Base-by-base conservation (phyloP, 202 grass and related monocot genomes). In the Elaeis oleifera region DNA sequence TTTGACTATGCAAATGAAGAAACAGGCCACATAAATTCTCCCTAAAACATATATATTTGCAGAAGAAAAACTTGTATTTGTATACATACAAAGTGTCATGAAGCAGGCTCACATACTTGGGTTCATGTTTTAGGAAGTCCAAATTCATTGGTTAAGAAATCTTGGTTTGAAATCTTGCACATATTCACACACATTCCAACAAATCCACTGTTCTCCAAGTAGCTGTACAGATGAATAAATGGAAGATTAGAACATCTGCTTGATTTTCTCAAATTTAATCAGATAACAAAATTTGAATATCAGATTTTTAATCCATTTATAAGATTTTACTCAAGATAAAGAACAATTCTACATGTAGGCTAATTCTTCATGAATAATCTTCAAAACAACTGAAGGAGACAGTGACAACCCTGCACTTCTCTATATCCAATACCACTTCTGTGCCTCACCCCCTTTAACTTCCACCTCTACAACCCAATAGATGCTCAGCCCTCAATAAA, bases 121-220 rank as follows among this genome's bases (percentile, higher is more conserved):
- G 17, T 96, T 96, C 92, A 96, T 96, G 60, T 87, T 96, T 68
- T 88, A 86, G 3, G 92, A 15, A 96, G 92, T 3, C 87, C 92
- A 11, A 97, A 97, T 54, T 97, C 87, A 31, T 86, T 76, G 39
- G 92, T 97, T 68, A 97, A 89, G 77, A 96, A 96, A 64, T 83
- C 77, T 79, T 96, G 84, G 0, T 87, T 96, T 1, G 92, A 84
- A 63, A 86, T 81, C 59, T 91, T 97, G 18, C 87, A 97, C 84
- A 97, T 91, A 24, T 91, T 91, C 68, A 97, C 87, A 55, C 84
- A 91, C 92, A 96, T 96, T 1, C 92, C 92, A 0, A 97, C 92
- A 65, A 84, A 97, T 0, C 87, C 84, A 50, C 84, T 91, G 79
- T 77, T 91, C 76, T 97, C 87, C 15, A 97, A 55, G 74, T 97